Evolutionary conservation across 2,329 filamentous ascomycete species (phyloP).

Genomic region (Tetracladium maxilliforme): DNA sequence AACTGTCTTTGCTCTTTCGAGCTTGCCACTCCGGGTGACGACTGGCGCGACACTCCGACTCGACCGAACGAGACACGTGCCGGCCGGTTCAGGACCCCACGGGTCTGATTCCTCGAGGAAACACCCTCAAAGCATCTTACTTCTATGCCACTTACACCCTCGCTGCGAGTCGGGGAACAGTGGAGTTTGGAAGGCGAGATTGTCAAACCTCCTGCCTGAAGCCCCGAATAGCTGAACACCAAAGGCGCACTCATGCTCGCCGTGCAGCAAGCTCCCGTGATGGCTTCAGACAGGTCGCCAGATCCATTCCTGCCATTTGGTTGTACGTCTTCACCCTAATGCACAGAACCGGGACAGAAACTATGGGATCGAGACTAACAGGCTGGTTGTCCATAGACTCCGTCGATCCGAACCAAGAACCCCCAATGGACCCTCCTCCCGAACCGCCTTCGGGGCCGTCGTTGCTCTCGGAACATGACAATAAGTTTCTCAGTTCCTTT

Average conservation of each 20-base stretch:
- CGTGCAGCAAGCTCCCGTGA: constrained; percentile 38
- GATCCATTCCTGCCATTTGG: constrained; percentile 48
- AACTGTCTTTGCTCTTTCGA: too few relatives aligned
- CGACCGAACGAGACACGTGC: too few relatives aligned
- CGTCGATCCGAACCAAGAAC: constrained; percentile 25
- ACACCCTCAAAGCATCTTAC: too few relatives aligned
- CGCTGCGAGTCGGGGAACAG: too few relatives aligned
- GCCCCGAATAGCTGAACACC: too few relatives aligned
- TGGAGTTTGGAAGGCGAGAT: too few relatives aligned
- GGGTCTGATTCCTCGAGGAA: too few relatives aligned
- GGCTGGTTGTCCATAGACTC: constrained; percentile 19
- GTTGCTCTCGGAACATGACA: constrained; percentile 48
- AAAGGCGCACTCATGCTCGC: constrained; percentile 42
- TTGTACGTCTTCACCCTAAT: constrained; percentile 32
- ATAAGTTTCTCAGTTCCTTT: constrained; percentile 40
- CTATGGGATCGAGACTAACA: constrained; percentile 1
- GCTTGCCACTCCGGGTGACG: too few relatives aligned
- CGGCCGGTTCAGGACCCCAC: too few relatives aligned
- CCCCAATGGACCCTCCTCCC: constrained; percentile 35
- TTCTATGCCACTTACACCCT: too few relatives aligned
- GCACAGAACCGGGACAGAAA: background rate
- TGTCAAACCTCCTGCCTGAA: too few relatives aligned
- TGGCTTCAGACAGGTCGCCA: constrained; percentile 43
- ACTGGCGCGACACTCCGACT: too few relatives aligned
- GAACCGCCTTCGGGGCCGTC: constrained; percentile 49